Evolutionary conservation across 352 stramenopile species (phyloP).

Genomic region (Phytophthora pisi): DNA sequence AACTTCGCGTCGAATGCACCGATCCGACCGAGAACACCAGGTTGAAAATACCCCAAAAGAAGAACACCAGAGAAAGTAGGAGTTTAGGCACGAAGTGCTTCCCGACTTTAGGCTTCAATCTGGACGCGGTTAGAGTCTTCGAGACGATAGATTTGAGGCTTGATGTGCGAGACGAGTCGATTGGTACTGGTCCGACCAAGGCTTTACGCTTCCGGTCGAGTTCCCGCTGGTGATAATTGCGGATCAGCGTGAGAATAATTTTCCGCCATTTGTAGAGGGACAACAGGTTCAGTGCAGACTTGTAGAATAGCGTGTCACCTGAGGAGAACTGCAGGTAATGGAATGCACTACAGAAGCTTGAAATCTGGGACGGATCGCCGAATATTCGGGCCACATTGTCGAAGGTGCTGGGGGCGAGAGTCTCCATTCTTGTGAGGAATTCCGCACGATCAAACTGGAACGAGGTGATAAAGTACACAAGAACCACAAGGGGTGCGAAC

Average conservation of each 20-base stretch:
- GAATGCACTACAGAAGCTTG: conserved; percentile 38
- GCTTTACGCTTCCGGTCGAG: not conserved
- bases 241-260: conserved; percentile 30
- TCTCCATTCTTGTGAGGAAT: conserved; percentile 34
- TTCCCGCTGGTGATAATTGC: not conserved
- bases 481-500: conserved; percentile 46
- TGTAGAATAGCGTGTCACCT: conserved; percentile 34
- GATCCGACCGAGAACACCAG: not conserved
- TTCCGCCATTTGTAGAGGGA: conserved; percentile 58
- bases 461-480: conserved; percentile 38
- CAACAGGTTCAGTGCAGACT: conserved; percentile 40
- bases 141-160: not conserved
- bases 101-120: not conserved
- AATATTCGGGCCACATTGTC: conserved; percentile 47
- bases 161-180: not conserved
- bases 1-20: not conserved
- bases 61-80: not conserved
- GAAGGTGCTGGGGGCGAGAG: conserved; percentile 13
- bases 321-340: conserved; percentile 40
- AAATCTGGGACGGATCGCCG: conserved; percentile 41
- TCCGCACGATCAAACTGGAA: conserved; percentile 47
- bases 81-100: not conserved
- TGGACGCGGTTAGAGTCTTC: not conserved
- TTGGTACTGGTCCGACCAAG: not conserved
- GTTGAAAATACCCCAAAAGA: not conserved